Evolutionary conservation across 2,329 filamentous ascomycete species (phyloP).

Genomic region (Exserohilum turcica): DNA sequence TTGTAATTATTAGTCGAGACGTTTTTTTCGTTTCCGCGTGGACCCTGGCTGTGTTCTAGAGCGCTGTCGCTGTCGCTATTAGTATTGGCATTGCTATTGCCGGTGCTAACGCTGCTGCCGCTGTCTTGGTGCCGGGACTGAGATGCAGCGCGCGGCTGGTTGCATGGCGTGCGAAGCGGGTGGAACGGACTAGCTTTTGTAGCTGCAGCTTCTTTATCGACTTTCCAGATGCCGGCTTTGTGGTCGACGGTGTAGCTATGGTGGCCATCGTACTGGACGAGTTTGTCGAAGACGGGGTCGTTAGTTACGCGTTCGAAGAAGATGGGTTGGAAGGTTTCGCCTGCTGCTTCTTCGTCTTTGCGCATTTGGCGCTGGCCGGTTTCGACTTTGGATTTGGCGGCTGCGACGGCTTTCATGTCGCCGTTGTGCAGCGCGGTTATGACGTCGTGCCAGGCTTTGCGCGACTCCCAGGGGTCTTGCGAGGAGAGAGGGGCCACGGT

Average conservation of each 20-base stretch:
- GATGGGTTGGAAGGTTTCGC: slow-evolving; percentile 46
- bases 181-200: slow-evolving; percentile 37
- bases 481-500: slow-evolving; percentile 38
- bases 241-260: slow-evolving; percentile 31
- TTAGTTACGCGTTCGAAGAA: slow-evolving; percentile 48
- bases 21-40: no score
- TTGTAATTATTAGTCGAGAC: no score
- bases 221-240: slow-evolving; percentile 41
- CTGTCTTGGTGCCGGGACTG: not conserved
- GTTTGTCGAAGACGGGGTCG: slow-evolving; percentile 34
- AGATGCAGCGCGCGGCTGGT: slow-evolving; percentile 14
- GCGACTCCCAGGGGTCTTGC: slow-evolving; percentile 54
- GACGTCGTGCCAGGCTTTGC: slow-evolving; percentile 51
- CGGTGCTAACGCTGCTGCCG: not conserved
- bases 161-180: slow-evolving; percentile 34
- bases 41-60: no score
- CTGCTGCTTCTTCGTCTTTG: slow-evolving; percentile 44
- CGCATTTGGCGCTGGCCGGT: slow-evolving; percentile 51
- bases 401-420: slow-evolving; percentile 48
- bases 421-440: slow-evolving; percentile 47
- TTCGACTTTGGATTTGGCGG: slow-evolving; percentile 41
- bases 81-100: no score
- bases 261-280: slow-evolving; percentile 27
- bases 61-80: no score
- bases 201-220: slow-evolving; percentile 29